Base-by-base conservation (phyloP, 2,329 filamentous ascomycete genomes). In the Phoma sp. region DNA sequence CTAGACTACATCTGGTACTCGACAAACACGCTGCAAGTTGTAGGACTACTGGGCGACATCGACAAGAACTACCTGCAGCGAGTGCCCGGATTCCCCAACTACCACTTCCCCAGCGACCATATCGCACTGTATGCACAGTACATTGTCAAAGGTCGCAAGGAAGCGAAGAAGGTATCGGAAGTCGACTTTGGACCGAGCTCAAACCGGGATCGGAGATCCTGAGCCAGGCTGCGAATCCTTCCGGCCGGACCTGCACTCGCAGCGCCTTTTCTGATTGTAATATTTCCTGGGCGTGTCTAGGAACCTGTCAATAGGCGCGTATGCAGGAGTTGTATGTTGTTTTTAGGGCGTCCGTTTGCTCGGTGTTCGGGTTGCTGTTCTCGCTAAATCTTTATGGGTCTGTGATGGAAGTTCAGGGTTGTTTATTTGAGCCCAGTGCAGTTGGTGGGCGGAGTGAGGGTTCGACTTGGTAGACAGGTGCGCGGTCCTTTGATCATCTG, bases 1-100 rank as follows among this genome's bases (percentile, higher is more conserved):
- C 90, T 99, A 64, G 95, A 99, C 74, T 97, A 98, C 76, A 92
- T 99, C 69, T 98, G 93, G 92, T 99, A 96, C 77, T 93, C 92
- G 52, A 94, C 92, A 54, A 96, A 95, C 75, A 87, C 89, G 21
- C 81, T 97, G 39, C 90, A 95, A 71, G 90, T 96, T 22, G 88
- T 91, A 17, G 89, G 89, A 48, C 77, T 97, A 48, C 86, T 97
- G 4, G 93, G 93, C 27, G 90, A 94, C 38, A 91, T 96, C 2
- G 93, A 97, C 73, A 85, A 88, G 61, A 85, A 91, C 25, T 95
- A 96, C 73, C 85, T 96, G 54, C 89, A 91, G 74, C 85, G 88
- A 47, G 91, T 97, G 24, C 92, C 93, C 3, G 92, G 92, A 0
- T 96, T 96, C 77, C 93, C 93, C 19, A 93, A 95, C 74, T 94